phyloP scores from a whole-genome alignment of 805 yeast species.

The Candida peoriensis region DNA sequence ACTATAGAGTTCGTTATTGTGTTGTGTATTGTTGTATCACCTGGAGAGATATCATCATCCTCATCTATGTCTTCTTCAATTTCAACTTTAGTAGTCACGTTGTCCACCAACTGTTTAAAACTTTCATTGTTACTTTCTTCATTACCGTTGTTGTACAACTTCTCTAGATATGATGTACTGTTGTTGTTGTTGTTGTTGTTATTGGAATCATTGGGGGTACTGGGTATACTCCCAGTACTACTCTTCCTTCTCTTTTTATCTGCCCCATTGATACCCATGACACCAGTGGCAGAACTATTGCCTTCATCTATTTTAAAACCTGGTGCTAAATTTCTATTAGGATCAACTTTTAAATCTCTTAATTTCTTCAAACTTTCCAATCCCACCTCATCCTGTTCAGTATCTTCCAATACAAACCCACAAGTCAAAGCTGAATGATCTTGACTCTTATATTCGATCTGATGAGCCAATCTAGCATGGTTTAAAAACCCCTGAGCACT shows the following conservation, averaged over 20 bases:
- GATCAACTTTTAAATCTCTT: constrained; percentile 33
- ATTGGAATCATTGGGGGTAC: not conserved
- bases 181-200: not conserved
- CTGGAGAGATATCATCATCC: constrained; percentile 4
- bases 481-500: constrained; percentile 78
- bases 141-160: constrained; percentile 5
- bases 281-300: no score
- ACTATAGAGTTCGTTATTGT: no score
- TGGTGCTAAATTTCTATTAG: constrained; percentile 33
- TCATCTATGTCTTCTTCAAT: constrained; percentile 14
- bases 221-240: not conserved
- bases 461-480: constrained; percentile 71
- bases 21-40: constrained; percentile 4
- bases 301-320: constrained; percentile 17
- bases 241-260: constrained; percentile 11
- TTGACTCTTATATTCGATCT: constrained; percentile 64
- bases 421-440: constrained; percentile 69
- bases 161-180: constrained; percentile 11
- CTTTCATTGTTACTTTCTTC: constrained; percentile 2
- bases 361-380: constrained; percentile 32
- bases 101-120: constrained; percentile 18
- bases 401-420: constrained; percentile 48
- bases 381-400: constrained; percentile 56
- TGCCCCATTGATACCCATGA: no score
- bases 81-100: constrained; percentile 18